phyloP scores from a whole-genome alignment of 768 basidiomycete genomes.

The Russula griseocarnosa region DNA sequence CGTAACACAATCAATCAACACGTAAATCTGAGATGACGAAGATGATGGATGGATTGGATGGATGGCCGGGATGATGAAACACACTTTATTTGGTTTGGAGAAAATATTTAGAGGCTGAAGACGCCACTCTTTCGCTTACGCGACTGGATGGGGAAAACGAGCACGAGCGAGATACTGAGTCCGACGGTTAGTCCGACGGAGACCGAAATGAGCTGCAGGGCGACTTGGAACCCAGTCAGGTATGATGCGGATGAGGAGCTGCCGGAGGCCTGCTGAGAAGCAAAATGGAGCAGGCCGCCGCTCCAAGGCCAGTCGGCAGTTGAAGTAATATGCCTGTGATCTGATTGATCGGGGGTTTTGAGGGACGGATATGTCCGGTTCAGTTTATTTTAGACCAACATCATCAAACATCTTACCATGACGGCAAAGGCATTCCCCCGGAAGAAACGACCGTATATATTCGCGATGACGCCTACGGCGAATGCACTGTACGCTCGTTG shows the following conservation, averaged over 20 bases:
- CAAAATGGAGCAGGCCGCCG: constrained; percentile 74
- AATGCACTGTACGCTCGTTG: constrained; percentile 49
- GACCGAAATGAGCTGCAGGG: constrained; percentile 71
- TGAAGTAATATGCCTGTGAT: constrained; percentile 83
- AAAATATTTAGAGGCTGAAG: constrained; percentile 50
- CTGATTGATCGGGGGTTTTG: constrained; percentile 27
- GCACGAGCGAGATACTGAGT: constrained; percentile 61
- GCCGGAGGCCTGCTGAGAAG: constrained; percentile 50
- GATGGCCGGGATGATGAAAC: neutral
- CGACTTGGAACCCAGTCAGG: constrained; percentile 67
- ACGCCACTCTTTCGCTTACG: constrained; percentile 54
- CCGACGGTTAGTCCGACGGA: constrained; percentile 80
- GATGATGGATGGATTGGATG: too few species aligned
- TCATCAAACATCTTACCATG: constrained; percentile 48
- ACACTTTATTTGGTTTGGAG: neutral
- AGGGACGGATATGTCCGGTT: too few species aligned
- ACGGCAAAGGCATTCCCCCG: constrained; percentile 75
- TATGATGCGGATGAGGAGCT: constrained; percentile 51
- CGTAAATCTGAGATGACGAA: neutral
- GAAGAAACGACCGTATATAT: constrained; percentile 71
- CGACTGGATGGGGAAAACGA: constrained; percentile 62
- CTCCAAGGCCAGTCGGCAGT: constrained; percentile 75
- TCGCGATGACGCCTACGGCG: constrained; percentile 74
- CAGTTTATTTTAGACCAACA: neutral
- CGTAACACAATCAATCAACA: neutral